phyloP scores from a whole-genome alignment of 2,329 filamentous ascomycete species.

The Coniochaeta prunicola region DNA sequence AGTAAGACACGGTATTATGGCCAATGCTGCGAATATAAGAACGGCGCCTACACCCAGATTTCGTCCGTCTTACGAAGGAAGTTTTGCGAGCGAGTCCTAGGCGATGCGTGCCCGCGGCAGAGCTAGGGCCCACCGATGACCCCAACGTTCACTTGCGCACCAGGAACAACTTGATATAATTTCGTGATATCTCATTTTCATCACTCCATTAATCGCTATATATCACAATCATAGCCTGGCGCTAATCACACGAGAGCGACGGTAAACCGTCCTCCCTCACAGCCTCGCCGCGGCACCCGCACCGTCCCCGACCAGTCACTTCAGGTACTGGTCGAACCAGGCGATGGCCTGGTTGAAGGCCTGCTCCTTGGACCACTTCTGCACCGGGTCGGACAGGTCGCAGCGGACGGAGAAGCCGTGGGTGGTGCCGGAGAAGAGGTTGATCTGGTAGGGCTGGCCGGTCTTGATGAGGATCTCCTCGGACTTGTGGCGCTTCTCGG shows the following conservation, averaged over 20 bases:
- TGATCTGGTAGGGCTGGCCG: conserved; percentile 65
- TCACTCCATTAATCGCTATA: neutral
- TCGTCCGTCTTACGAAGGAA: too few relatives aligned
- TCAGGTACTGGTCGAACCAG: conserved; percentile 65
- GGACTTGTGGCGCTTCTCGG: conserved; percentile 55
- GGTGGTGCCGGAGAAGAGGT: conserved; percentile 60
- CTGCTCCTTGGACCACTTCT: conserved; percentile 70
- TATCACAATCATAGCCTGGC: too few relatives aligned
- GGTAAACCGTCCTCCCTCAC: neutral
- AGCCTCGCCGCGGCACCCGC: neutral
- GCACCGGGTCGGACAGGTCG: conserved; percentile 48
- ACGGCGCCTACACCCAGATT: too few relatives aligned
- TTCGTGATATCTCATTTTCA: neutral
- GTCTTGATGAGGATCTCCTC: conserved; percentile 55
- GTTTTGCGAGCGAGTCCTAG: too few relatives aligned
- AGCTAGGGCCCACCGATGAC: neutral
- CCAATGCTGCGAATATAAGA: too few relatives aligned
- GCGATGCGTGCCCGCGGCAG: neutral
- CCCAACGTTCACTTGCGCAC: neutral
- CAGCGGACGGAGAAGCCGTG: conserved; percentile 72
- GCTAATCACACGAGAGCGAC: too few relatives aligned
- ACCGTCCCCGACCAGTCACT: conserved; percentile 12
- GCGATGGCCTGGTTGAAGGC: conserved; percentile 70
- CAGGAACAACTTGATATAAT: neutral
- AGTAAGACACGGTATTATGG: too few relatives aligned